phyloP scores from a whole-genome alignment of 1,284 basidiomycete genomes.

The Cryptococcus sp. region DNA sequence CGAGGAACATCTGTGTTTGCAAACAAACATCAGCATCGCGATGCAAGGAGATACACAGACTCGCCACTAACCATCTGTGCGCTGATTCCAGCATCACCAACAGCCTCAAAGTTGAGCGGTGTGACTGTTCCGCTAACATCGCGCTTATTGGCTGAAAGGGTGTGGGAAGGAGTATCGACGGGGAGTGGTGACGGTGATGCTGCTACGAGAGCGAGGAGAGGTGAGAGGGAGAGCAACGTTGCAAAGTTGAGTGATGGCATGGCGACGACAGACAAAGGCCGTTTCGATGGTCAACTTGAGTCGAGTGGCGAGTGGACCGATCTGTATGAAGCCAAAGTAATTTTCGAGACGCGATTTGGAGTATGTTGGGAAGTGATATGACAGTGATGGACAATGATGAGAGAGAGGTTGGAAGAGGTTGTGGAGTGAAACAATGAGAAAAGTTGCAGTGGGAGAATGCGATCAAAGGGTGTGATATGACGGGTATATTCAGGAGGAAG shows the following conservation, averaged over 20 bases:
- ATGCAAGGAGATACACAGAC: not conserved
- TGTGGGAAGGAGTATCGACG: not conserved
- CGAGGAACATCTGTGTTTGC: conserved; percentile 53
- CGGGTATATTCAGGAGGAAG: too few relatives aligned
- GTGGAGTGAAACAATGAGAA: too few relatives aligned
- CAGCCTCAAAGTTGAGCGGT: conserved; percentile 42
- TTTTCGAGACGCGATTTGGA: too few relatives aligned
- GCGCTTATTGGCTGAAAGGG: conserved; percentile 10
- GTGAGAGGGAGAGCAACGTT: conserved; percentile 29
- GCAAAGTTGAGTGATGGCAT: conserved; percentile 13
- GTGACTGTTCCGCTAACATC: conserved; percentile 15
- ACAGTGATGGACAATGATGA: too few relatives aligned
- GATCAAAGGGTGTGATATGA: too few relatives aligned
- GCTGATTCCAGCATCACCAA: conserved; percentile 49
- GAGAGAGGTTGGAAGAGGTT: too few relatives aligned
- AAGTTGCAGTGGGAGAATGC: too few relatives aligned
- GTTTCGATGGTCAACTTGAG: too few relatives aligned
- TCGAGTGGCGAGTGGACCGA: too few relatives aligned
- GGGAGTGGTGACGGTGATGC: conserved; percentile 17
- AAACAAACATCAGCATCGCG: not conserved
- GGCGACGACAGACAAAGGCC: not conserved
- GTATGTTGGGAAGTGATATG: too few relatives aligned
- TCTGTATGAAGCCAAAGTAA: too few relatives aligned
- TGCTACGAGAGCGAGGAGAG: conserved; percentile 21
- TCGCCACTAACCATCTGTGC: conserved; percentile 51